These are phyloP conservation scores for Ophiocordyceps camponoti-saundersi DNA, from an alignment of 2,329 filamentous ascomycete species.

Conservation along the genomic window DNA sequence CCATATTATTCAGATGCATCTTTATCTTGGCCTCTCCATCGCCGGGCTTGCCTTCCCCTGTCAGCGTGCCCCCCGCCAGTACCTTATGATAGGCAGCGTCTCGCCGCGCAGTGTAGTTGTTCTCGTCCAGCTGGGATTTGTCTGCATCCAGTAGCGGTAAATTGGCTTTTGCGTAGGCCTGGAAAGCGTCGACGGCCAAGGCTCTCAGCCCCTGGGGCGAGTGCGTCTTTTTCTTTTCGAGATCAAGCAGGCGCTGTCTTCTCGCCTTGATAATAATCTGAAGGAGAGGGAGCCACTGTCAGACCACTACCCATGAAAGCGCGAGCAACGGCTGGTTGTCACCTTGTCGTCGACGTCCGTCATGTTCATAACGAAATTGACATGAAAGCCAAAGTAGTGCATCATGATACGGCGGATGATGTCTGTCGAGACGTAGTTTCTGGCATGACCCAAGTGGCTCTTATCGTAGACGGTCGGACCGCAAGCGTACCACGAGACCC, in stretches of 20 bases:
- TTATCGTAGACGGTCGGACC: conserved; percentile 78
- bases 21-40: conserved; percentile 78
- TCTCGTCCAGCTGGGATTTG: conserved; percentile 24
- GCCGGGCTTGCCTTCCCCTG: conserved; percentile 42
- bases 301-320: background rate
- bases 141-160: conserved; percentile 32
- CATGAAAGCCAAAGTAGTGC: conserved; percentile 68
- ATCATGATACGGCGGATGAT: conserved; percentile 69
- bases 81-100: conserved; percentile 37
- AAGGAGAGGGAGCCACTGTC: background rate
- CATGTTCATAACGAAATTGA: conserved; percentile 86
- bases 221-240: conserved; percentile 54
- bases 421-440: conserved; percentile 84
- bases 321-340: conserved; percentile 2
- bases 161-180: conserved; percentile 36
- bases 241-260: conserved; percentile 66
- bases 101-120: conserved; percentile 31
- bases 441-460: conserved; percentile 65
- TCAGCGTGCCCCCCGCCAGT: conserved; percentile 35
- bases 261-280: conserved; percentile 47
- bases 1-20: conserved; percentile 63
- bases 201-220: conserved; percentile 26
- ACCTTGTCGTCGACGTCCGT: conserved; percentile 71
- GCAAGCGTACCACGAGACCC: conserved; percentile 77
- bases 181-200: conserved; percentile 35